Percentiles rank a stretch among this genome's conserved stretches.
Conservation (phyloP, 306 rosid species). For the Canavalia gladiata region DNA sequence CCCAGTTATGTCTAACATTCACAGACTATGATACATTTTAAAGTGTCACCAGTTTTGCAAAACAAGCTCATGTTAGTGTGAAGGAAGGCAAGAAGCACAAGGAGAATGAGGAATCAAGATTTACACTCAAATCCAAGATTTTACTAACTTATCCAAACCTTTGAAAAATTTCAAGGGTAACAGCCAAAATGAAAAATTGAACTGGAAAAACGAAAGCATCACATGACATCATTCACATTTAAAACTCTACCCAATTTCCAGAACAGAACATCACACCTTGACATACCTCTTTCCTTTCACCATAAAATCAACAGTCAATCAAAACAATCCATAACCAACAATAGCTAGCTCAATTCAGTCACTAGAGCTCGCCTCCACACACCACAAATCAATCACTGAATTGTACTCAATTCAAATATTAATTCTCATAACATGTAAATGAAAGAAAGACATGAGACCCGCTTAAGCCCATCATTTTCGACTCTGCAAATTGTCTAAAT, state of each 20-base stretch:
- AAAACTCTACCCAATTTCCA: neutral
- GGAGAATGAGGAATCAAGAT: neutral
- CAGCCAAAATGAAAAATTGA: neutral
- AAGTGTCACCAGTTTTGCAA: constrained; percentile 10
- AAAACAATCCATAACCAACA: neutral
- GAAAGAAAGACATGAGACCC: neutral
- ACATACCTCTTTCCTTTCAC: constrained; percentile 3
- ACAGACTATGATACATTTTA: neutral
- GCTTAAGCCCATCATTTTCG: too few relatives aligned
- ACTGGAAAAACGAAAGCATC: constrained; percentile 10
- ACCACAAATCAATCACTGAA: neutral
- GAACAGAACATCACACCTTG: neutral
- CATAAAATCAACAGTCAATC: neutral
- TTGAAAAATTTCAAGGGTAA: neutral
- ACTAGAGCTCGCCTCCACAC: neutral
- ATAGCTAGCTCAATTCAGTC: constrained; percentile 14
- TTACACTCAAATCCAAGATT: constrained; percentile 9
- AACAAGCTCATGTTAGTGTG: constrained; percentile 5
- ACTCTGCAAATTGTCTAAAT: too few relatives aligned
- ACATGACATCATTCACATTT: neutral
- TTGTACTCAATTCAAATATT: constrained; percentile 1
- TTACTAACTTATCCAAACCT: constrained; percentile 14
- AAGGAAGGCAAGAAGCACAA: neutral
- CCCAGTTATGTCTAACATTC: neutral
- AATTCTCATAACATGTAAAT: constrained; percentile 14